Percentiles rank a stretch among this genome's conserved stretches.
Conservation (phyloP, 768 basidiomycete genomes). For the Boletus rufocinnamomeus region DNA sequence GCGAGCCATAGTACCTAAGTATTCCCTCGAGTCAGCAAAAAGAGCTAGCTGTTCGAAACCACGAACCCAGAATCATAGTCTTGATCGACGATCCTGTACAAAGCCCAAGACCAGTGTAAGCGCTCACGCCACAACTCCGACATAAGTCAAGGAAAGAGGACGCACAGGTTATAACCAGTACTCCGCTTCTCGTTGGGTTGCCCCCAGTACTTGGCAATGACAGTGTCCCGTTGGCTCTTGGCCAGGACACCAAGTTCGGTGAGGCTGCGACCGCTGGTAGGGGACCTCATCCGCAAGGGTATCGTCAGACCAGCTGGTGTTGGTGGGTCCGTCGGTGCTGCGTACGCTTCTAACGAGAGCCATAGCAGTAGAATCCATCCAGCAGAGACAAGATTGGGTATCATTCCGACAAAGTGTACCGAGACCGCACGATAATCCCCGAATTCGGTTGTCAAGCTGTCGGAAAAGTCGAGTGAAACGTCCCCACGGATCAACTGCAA, state of each 20-base stretch:
- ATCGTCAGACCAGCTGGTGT: constrained; percentile 20
- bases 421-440: not conserved
- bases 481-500: not conserved
- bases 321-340: constrained; percentile 18
- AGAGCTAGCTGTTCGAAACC: not conserved
- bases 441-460: not conserved
- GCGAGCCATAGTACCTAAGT: constrained; percentile 39
- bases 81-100: constrained; percentile 60
- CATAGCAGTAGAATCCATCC: constrained; percentile 17
- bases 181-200: constrained; percentile 39
- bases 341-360: constrained; percentile 6
- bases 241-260: constrained; percentile 36
- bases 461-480: not conserved
- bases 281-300: constrained; percentile 24
- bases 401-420: constrained; percentile 13
- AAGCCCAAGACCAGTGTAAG: constrained; percentile 4
- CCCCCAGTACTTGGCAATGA: constrained; percentile 51
- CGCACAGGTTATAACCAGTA: constrained; percentile 54
- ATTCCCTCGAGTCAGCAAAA: not conserved
- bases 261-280: not conserved
- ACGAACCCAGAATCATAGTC: constrained; percentile 62
- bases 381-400: constrained; percentile 11
- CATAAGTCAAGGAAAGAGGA: not conserved
- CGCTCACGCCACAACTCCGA: not conserved
- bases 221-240: constrained; percentile 42